Base-by-base conservation (phyloP, 306 rosid species). In the Cicer pinnatifidum region DNA sequence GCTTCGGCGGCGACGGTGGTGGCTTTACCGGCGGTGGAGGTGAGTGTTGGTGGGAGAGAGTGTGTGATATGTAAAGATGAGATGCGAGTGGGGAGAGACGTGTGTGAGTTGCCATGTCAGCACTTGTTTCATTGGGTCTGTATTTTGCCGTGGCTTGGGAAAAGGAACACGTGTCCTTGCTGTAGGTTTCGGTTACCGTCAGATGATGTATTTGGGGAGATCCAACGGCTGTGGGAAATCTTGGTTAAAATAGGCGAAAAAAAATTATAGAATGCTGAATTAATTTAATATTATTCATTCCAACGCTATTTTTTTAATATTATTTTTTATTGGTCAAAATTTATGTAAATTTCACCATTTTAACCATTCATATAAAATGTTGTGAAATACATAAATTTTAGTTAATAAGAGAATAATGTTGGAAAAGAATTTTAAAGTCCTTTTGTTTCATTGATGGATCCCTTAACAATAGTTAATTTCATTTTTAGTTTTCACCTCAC, bases 41-140 rank as follows among this genome's bases (percentile, higher is more conserved):
- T 85, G 75, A 72, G 12, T 17, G 69, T 53, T 1, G 84, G 85
- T 0, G 89, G 88, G 16, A 79, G 46, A 9, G 98, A 93, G 82
- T 93, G 98, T 19, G 94, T 75, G 84, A 84, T 93, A 52, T 93
- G 98, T 47, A 86, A 82, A 63, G 97, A 91, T 74, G 96, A 86
- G 85, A 93, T 93, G 96, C 3, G 65, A 20, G 80, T 64, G 16
- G 89, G 90, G 63, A 89, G 91, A 72, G 96, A 91, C 11, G 91
- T 87, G 54, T 93, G 98, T 35, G 84, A 87, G 56, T 59, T 93
- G 83, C 97, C 98, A 45, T 93, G 98, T 54, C 83, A 75, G 80
- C 98, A 93, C 38, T 75, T 78, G 88, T 93, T 91, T 81, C 98
- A 91, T 62, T 86, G 98, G 98, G 82, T 75, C 73, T 93, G 98